phyloP scores from a whole-genome alignment of 345 rosid species.

The Nephelium lappaceum region DNA sequence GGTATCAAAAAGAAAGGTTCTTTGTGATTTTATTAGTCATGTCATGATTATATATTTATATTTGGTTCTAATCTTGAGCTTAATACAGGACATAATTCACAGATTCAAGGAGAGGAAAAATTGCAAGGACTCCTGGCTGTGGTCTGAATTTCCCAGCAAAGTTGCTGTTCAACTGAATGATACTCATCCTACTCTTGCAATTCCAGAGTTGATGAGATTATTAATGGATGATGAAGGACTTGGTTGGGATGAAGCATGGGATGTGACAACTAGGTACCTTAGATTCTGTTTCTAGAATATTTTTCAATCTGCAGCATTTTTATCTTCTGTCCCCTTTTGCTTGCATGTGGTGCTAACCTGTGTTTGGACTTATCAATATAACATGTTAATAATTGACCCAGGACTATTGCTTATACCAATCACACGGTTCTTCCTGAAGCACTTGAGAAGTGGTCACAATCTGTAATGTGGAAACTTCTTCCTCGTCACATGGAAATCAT shows the following conservation, averaged over 20 bases:
- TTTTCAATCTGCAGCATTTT: background rate
- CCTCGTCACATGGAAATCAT: slow-evolving; percentile 99
- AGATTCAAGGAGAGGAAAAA: slow-evolving; percentile 81
- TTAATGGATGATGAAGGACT: slow-evolving; percentile 89
- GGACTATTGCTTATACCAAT: slow-evolving; percentile 95
- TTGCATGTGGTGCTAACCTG: slow-evolving; percentile 9
- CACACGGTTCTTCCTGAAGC: slow-evolving; percentile 99
- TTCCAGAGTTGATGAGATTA: slow-evolving; percentile 94
- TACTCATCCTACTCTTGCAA: slow-evolving; percentile 97
- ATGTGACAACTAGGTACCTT: slow-evolving; percentile 68
- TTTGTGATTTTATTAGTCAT: background rate
- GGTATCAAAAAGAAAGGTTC: background rate
- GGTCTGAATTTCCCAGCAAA: slow-evolving; percentile 92
- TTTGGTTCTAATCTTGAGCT: slow-evolving; percentile 21
- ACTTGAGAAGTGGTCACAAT: slow-evolving; percentile 94
- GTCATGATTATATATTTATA: background rate
- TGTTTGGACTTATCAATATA: slow-evolving; percentile 16
- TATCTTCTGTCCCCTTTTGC: slow-evolving; percentile 4
- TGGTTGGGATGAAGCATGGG: slow-evolving; percentile 99
- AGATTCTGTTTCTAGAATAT: background rate
- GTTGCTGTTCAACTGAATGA: slow-evolving; percentile 96
- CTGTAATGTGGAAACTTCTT: slow-evolving; percentile 94
- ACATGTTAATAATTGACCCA: slow-evolving; percentile 37
- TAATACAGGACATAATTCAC: slow-evolving; percentile 77
- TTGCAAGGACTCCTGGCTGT: slow-evolving; percentile 53